phyloP scores from a whole-genome alignment of 2,329 filamentous ascomycete genomes.

The Knufia fluminis region DNA sequence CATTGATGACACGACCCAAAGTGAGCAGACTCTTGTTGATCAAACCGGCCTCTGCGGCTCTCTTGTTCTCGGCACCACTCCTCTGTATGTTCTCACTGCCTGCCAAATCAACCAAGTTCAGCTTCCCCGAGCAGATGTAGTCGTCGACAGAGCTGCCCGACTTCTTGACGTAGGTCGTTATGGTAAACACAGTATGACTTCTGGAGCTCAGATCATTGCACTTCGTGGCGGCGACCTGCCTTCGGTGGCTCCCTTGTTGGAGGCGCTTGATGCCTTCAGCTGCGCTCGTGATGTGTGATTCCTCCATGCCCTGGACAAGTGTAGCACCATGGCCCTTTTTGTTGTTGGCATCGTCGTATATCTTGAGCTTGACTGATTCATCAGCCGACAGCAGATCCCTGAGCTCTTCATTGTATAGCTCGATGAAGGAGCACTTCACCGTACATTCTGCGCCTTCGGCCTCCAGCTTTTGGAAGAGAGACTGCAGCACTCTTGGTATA shows the following conservation, averaged over 20 bases:
- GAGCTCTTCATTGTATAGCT: conserved; percentile 95
- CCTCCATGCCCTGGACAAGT: conserved; percentile 94
- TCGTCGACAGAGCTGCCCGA: conserved; percentile 77
- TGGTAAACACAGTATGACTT: conserved; percentile 95
- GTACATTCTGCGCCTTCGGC: conserved; percentile 69
- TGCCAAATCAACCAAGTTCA: conserved; percentile 92
- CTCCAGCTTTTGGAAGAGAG: conserved; percentile 77
- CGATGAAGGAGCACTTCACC: conserved; percentile 97
- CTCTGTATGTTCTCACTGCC: conserved; percentile 97
- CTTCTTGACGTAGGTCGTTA: conserved; percentile 83
- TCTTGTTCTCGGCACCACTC: conserved; percentile 95
- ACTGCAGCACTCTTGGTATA: conserved; percentile 80
- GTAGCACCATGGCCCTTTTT: conserved; percentile 79
- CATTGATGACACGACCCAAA: conserved; percentile 92
- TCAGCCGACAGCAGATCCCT: conserved; percentile 78
- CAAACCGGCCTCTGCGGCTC: conserved; percentile 85
- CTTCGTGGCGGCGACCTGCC: conserved; percentile 98
- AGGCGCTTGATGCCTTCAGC: conserved; percentile 79
- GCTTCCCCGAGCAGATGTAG: conserved; percentile 79
- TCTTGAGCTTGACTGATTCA: conserved; percentile 79
- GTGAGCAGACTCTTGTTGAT: conserved; percentile 98
- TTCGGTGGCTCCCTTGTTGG: conserved; percentile 79
- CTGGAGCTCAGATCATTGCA: conserved; percentile 97
- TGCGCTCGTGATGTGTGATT: conserved; percentile 81
- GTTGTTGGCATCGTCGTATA: conserved; percentile 81